phyloP scores from a whole-genome alignment of 1,284 basidiomycete genomes.

The Puccinia triticina region DNA sequence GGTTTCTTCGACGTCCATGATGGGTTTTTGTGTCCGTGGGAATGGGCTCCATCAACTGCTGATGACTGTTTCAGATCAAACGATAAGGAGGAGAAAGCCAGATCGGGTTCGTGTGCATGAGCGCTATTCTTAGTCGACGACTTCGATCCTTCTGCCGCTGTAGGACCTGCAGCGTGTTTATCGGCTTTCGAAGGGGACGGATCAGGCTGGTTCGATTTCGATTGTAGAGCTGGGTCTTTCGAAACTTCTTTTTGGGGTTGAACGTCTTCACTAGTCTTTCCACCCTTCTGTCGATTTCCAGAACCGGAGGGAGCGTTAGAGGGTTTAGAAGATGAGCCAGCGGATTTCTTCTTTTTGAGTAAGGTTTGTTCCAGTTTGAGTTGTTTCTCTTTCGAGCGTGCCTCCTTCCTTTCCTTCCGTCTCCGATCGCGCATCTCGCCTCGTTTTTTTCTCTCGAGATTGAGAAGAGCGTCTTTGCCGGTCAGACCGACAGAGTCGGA shows the following conservation, averaged over 20 bases:
- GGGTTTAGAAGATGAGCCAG: not conserved
- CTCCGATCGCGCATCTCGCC: constrained; percentile 41
- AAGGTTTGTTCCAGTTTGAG: constrained; percentile 25
- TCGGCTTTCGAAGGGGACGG: not conserved
- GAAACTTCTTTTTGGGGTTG: not conserved
- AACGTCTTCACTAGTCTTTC: not conserved
- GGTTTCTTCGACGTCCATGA: constrained; percentile 50
- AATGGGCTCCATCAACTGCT: not conserved
- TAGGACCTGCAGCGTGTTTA: not conserved
- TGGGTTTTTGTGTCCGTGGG: constrained; percentile 18
- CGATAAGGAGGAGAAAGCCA: constrained; percentile 36
- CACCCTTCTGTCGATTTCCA: constrained; percentile 38
- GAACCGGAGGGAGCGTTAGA: constrained; percentile 21
- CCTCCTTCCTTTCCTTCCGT: constrained; percentile 40
- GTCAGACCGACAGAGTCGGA: not conserved
- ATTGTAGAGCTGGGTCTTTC: not conserved
- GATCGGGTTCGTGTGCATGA: constrained; percentile 9
- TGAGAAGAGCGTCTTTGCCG: constrained; percentile 38
- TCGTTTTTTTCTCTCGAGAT: constrained; percentile 35
- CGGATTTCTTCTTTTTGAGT: constrained; percentile 21
- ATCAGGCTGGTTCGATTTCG: not conserved
- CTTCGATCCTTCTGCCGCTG: not conserved
- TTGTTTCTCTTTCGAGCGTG: constrained; percentile 35
- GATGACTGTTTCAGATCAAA: constrained; percentile 3
- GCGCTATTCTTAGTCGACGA: not conserved